These are phyloP conservation scores for Selenicereus undatus DNA, from an alignment of 148 eudicot genomes.

Conservation along the genomic window DNA sequence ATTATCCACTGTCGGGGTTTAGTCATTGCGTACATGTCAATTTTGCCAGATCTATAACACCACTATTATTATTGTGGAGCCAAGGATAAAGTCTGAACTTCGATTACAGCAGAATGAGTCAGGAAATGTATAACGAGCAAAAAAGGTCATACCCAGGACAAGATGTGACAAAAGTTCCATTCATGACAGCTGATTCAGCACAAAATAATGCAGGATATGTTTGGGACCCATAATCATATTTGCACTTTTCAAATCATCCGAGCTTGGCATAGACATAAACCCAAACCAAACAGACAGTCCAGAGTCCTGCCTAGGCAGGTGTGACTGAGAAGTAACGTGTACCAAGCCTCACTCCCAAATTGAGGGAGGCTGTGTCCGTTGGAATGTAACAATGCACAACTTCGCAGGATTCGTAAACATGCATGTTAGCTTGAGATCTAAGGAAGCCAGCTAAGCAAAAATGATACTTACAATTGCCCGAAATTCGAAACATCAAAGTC, in stretches of 20 bases:
- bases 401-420: not conserved
- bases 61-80: too few relatives aligned
- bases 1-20: too few relatives aligned
- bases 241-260: not conserved
- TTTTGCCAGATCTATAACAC: too few relatives aligned
- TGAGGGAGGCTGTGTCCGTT: not conserved
- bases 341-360: not conserved
- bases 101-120: too few relatives aligned
- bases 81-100: too few relatives aligned
- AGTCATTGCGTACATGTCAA: too few relatives aligned
- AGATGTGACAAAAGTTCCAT: not conserved
- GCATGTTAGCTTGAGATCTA: not conserved
- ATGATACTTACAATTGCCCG: constrained; percentile 79
- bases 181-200: not conserved
- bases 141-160: not conserved
- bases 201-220: not conserved
- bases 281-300: too few relatives aligned
- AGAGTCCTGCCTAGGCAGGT: too few relatives aligned
- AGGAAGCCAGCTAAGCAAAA: not conserved
- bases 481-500: constrained; percentile 77
- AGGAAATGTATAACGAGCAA: not conserved
- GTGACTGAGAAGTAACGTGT: too few relatives aligned
- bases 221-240: not conserved
- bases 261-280: not conserved
- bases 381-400: not conserved